These are phyloP conservation scores for Plasmodium falciparum DNA, from an alignment of 169 alveolate genomes.

Conservation along the genomic window DNA sequence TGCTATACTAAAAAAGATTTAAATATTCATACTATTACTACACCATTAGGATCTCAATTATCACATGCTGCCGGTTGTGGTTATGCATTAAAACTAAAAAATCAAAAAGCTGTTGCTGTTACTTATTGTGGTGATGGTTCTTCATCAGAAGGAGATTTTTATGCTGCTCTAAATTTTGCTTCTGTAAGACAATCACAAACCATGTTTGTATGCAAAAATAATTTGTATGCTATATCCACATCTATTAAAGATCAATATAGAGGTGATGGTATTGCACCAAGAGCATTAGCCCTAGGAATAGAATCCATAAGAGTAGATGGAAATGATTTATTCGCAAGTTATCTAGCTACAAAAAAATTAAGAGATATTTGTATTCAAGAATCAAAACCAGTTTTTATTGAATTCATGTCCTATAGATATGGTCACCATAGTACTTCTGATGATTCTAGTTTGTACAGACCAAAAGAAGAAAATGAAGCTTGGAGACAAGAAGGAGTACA, in stretches of 20 bases:
- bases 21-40: slow-evolving; percentile 93
- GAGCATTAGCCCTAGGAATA: slow-evolving; percentile 96
- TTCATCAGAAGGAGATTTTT: slow-evolving; percentile 97
- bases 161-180: slow-evolving; percentile 96
- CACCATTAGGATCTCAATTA: slow-evolving; percentile 96
- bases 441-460: slow-evolving; percentile 93
- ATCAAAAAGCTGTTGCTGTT: slow-evolving; percentile 91
- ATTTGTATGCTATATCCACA: slow-evolving; percentile 96
- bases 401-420: slow-evolving; percentile 95
- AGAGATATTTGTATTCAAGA: slow-evolving; percentile 90
- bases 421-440: slow-evolving; percentile 98
- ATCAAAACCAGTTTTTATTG: slow-evolving; percentile 92
- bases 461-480: slow-evolving; percentile 90
- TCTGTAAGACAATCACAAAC: slow-evolving; percentile 94
- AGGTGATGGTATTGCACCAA: slow-evolving; percentile 97
- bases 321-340: slow-evolving; percentile 95
- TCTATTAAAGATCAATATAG: slow-evolving; percentile 95
- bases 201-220: slow-evolving; percentile 96
- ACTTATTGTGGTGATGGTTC: slow-evolving; percentile 98
- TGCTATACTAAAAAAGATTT: slow-evolving; percentile 91
- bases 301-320: slow-evolving; percentile 93
- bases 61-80: slow-evolving; percentile 98
- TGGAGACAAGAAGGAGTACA: slow-evolving; percentile 88
- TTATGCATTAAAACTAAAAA: slow-evolving; percentile 91
- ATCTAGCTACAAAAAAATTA: slow-evolving; percentile 92